phyloP scores from a whole-genome alignment of 164 flowering plant genomes.

The Berberis thunbergii region DNA sequence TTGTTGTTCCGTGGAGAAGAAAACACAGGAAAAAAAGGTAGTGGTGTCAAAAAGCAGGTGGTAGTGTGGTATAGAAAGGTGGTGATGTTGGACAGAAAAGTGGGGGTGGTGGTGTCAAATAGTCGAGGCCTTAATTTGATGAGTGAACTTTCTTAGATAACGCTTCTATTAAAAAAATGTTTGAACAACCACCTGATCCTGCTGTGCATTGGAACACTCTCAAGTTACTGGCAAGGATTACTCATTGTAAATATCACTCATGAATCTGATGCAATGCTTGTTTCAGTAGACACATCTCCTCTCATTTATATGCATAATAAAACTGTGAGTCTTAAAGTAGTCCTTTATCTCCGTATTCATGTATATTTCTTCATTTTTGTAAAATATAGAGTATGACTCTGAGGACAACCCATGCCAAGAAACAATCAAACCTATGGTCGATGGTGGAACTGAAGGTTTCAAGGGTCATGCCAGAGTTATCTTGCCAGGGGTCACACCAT shows the following conservation, averaged over 20 bases:
- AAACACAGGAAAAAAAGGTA: no score
- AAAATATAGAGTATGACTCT: conserved; percentile 68
- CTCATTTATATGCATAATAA: not conserved
- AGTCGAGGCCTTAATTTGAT: no score
- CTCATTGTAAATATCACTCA: not conserved
- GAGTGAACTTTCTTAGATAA: not conserved
- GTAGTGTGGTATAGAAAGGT: no score
- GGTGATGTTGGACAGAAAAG: no score
- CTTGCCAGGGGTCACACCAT: conserved; percentile 82
- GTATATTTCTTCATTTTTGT: conserved; percentile 8
- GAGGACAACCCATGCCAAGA: conserved; percentile 71
- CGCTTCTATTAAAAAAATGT: not conserved
- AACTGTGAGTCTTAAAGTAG: not conserved
- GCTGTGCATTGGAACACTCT: not conserved
- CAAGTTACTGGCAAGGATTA: not conserved
- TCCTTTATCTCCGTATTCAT: not conserved
- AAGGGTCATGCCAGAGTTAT: conserved; percentile 98
- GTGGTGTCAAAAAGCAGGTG: no score
- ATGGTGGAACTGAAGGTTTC: conserved; percentile 99
- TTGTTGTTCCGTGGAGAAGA: no score
- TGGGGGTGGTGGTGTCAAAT: no score
- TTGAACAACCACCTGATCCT: not conserved
- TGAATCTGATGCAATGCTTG: not conserved
- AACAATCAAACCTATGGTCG: conserved; percentile 92
- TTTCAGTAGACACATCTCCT: not conserved